A percentile compares a stretch with the other conserved stretches of the same genome.
phyloP scores from a whole-genome alignment of 1,139 yeast genomes.

The Zygoascus sp. region DNA sequence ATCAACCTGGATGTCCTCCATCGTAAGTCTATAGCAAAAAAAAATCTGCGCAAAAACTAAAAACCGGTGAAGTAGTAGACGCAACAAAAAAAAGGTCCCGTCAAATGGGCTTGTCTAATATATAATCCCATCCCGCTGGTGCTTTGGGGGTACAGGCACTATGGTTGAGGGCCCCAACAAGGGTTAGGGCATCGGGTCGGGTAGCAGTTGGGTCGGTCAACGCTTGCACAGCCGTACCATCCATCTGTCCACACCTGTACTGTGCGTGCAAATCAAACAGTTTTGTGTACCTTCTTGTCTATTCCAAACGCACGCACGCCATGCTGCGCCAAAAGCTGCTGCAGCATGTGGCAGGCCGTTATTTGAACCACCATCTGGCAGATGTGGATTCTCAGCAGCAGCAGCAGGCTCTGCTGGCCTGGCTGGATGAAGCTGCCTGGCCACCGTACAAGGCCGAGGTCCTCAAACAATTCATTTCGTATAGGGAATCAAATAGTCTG shows the following conservation, averaged over 20 bases:
- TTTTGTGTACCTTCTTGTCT: too few species aligned
- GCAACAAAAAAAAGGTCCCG: too few species aligned
- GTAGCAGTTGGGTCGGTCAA: neutral
- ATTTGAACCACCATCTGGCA: neutral
- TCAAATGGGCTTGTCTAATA: neutral
- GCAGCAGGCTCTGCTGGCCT: neutral
- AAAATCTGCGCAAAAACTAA: too few species aligned
- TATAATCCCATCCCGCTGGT: too few species aligned
- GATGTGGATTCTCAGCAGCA: neutral
- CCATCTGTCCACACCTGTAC: neutral
- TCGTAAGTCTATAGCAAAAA: too few species aligned
- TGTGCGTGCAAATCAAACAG: neutral
- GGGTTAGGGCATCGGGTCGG: slow-evolving; percentile 8
- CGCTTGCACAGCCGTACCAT: neutral
- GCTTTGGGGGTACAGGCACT: slow-evolving; percentile 2
- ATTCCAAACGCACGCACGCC: too few species aligned
- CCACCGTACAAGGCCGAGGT: slow-evolving; percentile 12
- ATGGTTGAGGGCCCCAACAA: slow-evolving; percentile 16
- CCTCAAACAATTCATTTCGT: slow-evolving; percentile 20
- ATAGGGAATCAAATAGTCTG: slow-evolving; percentile 14
- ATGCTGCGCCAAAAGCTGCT: slow-evolving; percentile 1
- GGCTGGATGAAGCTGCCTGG: neutral
- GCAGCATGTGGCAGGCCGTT: slow-evolving; percentile 8
- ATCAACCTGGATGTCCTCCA: slow-evolving; percentile 40
- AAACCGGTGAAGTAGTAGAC: too few species aligned